phyloP scores from a whole-genome alignment of 2,329 filamentous ascomycete genomes.

The Dactylellina sp. region DNA sequence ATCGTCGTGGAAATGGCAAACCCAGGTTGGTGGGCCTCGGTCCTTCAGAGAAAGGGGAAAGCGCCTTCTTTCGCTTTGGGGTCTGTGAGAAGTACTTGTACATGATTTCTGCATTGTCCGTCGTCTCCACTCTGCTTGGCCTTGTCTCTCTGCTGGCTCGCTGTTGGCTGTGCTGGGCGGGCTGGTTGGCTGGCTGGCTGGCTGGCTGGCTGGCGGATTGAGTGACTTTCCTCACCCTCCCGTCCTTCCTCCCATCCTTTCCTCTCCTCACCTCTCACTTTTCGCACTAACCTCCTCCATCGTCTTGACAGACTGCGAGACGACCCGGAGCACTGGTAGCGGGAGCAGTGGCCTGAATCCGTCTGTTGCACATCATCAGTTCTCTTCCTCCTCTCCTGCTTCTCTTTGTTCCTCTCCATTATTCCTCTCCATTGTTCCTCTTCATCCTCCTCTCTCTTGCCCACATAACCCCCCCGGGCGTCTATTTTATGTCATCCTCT shows the following conservation, averaged over 20 bases:
- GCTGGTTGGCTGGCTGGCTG: too few relatives aligned
- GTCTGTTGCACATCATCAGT: neutral
- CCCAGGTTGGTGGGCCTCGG: slow-evolving; percentile 53
- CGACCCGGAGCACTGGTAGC: slow-evolving; percentile 4
- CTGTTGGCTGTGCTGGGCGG: too few relatives aligned
- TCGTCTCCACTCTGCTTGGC: neutral
- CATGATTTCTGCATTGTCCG: neutral
- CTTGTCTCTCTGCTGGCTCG: too few relatives aligned
- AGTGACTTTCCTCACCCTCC: neutral
- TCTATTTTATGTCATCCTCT: too few relatives aligned
- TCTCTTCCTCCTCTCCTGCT: neutral
- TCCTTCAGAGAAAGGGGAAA: slow-evolving; percentile 1
- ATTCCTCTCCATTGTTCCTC: too few relatives aligned
- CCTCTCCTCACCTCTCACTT: neutral
- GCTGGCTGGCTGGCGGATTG: neutral
- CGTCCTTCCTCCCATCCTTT: neutral
- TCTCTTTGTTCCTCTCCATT: neutral
- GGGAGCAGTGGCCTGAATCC: neutral
- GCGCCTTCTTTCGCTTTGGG: too few relatives aligned
- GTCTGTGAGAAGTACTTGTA: neutral
- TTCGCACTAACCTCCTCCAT: neutral
- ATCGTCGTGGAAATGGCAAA: slow-evolving; percentile 32
- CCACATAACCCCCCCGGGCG: too few relatives aligned
- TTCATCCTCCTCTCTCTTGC: too few relatives aligned
- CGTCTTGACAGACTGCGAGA: neutral